Percentiles rank a stretch among this genome's conserved stretches.
Evolutionary conservation across 2,329 filamentous ascomycete genomes (phyloP).

Genomic region (Hypoxylon rubiginosum): DNA sequence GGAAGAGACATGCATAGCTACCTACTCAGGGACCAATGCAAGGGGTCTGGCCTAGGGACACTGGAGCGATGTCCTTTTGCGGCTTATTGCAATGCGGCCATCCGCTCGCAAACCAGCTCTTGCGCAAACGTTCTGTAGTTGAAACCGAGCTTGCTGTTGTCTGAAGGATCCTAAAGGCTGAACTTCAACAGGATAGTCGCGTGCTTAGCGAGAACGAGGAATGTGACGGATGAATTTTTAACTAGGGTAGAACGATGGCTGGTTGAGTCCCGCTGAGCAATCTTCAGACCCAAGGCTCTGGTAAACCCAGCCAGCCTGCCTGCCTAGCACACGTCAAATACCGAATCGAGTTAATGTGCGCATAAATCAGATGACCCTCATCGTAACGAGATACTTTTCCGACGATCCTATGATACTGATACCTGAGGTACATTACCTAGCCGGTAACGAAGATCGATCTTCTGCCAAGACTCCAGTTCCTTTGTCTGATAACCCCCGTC

Average conservation of each 20-base stretch:
- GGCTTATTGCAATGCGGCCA: slow-evolving; percentile 12
- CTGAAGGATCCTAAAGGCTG: slow-evolving; percentile 22
- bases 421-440: too few species aligned
- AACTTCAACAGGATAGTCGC: slow-evolving; percentile 2
- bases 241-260: slow-evolving; percentile 11
- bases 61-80: slow-evolving; percentile 5
- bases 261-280: slow-evolving; percentile 18
- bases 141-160: slow-evolving; percentile 1
- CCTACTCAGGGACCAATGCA: background rate
- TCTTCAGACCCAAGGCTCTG: slow-evolving; percentile 31
- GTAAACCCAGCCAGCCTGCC: slow-evolving; percentile 28
- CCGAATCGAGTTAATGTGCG: slow-evolving; percentile 21
- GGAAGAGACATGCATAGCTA: background rate
- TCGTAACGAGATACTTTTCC: slow-evolving; percentile 17
- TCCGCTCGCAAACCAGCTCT: slow-evolving; percentile 7
- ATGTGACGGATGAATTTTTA: slow-evolving; percentile 1
- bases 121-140: slow-evolving; percentile 7
- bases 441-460: slow-evolving; percentile 27
- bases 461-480: slow-evolving; percentile 23
- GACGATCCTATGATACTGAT: slow-evolving; percentile 5
- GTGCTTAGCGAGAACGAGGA: slow-evolving; percentile 13
- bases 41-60: slow-evolving; percentile 9
- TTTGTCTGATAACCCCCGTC: slow-evolving; percentile 13
- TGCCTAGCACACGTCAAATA: slow-evolving; percentile 15
- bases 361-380: slow-evolving; percentile 30